A percentile compares a stretch with the other conserved stretches of the same genome.
Conservation (phyloP, 2,329 filamentous ascomycete genomes). For the Cercospora citrullina region DNA sequence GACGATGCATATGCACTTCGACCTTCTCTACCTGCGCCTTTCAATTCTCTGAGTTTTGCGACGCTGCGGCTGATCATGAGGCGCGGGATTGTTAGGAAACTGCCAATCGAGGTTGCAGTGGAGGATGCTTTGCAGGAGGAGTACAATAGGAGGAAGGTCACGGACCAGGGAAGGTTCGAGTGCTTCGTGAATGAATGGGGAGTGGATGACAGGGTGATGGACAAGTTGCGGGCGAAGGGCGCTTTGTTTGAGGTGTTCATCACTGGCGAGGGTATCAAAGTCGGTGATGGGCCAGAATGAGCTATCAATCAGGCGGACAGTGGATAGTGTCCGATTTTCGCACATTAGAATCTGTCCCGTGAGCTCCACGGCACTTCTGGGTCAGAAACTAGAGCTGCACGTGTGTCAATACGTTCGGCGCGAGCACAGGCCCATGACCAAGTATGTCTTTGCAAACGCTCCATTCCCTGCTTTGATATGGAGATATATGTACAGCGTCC, state of each 20-base stretch:
- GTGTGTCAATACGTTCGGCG: neutral
- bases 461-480: conserved; percentile 17
- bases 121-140: conserved; percentile 43
- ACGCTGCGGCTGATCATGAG: conserved; percentile 40
- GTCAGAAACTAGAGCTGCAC: neutral
- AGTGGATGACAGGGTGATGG: conserved; percentile 29
- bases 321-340: neutral
- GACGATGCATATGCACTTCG: conserved; percentile 21
- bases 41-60: conserved; percentile 29
- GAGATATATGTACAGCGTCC: conserved; percentile 25
- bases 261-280: conserved; percentile 25
- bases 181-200: conserved; percentile 34
- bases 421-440: neutral
- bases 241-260: conserved; percentile 32
- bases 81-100: conserved; percentile 39
- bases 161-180: conserved; percentile 41
- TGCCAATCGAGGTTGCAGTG: conserved; percentile 42
- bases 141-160: conserved; percentile 40
- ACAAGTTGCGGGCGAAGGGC: conserved; percentile 23
- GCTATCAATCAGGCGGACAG: neutral
- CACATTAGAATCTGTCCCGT: neutral
- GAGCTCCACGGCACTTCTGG: neutral
- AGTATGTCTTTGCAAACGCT: conserved; percentile 17
- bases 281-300: conserved; percentile 22
- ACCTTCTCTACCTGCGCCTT: conserved; percentile 36